Base-by-base conservation (phyloP, 768 basidiomycete genomes). In the Strobilomyces echinocephalus region DNA sequence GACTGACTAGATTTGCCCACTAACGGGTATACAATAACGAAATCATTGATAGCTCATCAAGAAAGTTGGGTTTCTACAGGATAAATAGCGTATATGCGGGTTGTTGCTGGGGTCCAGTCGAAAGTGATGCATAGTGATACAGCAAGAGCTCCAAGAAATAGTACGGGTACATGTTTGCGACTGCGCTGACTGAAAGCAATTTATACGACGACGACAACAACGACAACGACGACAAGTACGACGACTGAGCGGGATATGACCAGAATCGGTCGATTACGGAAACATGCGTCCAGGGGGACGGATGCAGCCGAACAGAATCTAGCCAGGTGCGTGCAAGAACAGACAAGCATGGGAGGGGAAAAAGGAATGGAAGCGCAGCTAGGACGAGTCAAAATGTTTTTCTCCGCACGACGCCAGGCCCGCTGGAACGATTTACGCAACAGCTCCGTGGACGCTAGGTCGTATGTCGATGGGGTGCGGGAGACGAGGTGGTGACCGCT, bases 391-490 rank as follows among this genome's bases (percentile, higher is more conserved):
- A 43, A 9, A 35, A n/a, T n/a, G 11, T 38, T 34, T 50, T 55
- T 52, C 26, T 60, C 46, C 50, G 35, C 49, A 55, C 57, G 55
- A 52, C 68, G 31, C 64, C 59, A 38, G 57, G 58, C 64, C 48
- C 35, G 57, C 58, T 42, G 34, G 41, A 35, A 26, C 8, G 5
- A n/a, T 38, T 68, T 55, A 69, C 45, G 68, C 68, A 30, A 69
- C 60, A 2, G 70, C 60, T 28, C 69, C 68, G 40, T 69, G 70
- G 21, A 68, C 53, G 16, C 60, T 64, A 0, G 69, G 2, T 3
- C 68, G 66, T 66, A 72, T 62, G 42, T 70, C 70, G 20, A 70
- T 53, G n/a, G 68, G 68, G 35, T 71, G 66, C 21, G 68, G 64
- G 21, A 70, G 56, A 34, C 70, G 70, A 35, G 69, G 57, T 1